phyloP scores from a whole-genome alignment of 2,329 filamentous ascomycete species.

The Hypomyces perniciosus region DNA sequence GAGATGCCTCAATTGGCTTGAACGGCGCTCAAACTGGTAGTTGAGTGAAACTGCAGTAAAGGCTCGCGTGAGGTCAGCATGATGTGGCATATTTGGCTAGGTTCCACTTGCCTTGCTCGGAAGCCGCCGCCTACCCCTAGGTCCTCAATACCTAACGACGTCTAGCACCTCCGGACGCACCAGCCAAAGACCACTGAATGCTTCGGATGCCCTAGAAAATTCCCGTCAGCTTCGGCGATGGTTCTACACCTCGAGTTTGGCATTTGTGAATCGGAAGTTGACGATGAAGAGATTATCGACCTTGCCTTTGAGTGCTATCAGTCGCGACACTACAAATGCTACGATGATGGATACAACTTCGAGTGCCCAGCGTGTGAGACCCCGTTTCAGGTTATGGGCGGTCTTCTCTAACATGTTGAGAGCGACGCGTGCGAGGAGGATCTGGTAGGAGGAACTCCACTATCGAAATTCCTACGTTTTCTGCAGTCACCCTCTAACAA shows the following conservation, averaged over 20 bases:
- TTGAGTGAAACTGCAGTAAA: too few species aligned
- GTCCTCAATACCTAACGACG: too few species aligned
- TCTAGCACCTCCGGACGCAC: constrained; percentile 20
- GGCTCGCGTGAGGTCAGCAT: too few species aligned
- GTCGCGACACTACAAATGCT: constrained; percentile 16
- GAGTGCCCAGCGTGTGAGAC: constrained; percentile 16
- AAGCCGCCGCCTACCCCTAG: too few species aligned
- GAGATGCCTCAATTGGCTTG: too few species aligned
- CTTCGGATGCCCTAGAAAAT: constrained; percentile 14
- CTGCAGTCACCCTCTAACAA: too few species aligned
- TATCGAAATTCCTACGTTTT: constrained; percentile 1
- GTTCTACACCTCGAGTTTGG: constrained; percentile 21
- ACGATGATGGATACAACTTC: constrained; percentile 10
- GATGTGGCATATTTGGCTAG: too few species aligned
- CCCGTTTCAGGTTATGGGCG: constrained; percentile 14
- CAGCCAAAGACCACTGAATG: constrained; percentile 12
- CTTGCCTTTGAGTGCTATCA: constrained; percentile 11
- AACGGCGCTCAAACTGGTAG: too few species aligned
- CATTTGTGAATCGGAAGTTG: constrained; percentile 14
- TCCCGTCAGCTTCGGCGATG: constrained; percentile 18
- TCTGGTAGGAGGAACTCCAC: neutral
- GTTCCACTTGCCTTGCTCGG: too few species aligned
- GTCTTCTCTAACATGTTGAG: constrained; percentile 20
- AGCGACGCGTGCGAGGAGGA: constrained; percentile 16
- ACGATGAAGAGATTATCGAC: constrained; percentile 3